Evolutionary conservation across 2,329 filamentous ascomycete genomes (phyloP), one percentile per base, ranked within the genome.

Genomic region (Volutella citrinella): DNA sequence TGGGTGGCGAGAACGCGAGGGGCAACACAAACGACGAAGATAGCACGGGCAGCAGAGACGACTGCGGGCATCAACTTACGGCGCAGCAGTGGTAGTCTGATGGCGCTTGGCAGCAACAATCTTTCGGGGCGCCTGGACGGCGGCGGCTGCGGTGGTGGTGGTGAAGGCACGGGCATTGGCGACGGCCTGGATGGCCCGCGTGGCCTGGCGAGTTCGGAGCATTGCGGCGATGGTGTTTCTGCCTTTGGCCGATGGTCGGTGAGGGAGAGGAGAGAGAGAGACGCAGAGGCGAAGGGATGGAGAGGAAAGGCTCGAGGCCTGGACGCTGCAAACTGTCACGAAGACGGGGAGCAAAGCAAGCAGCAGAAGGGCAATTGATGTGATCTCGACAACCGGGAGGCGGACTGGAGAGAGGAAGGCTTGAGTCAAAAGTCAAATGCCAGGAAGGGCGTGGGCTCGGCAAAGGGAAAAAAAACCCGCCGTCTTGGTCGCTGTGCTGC

Each of bases 61-160:
- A 30, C 27, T 27, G 30, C 15, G 19, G 28, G 30, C 26, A 38
- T 20, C 32, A 42, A 71, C 79, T 59, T 69, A 83, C 78, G 71
- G 58, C 43, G 70, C 65, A 41, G 72, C 36, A 27, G 63, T 64
- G 27, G 69, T 74, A 19, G 69, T 64, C 45, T 75, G 67, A 52
- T 62, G 69, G 56, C 72, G 69, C 34, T 61, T 54, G 33, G 59
- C 62, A 27, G 59, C 45, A 22, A 65, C 59, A 17, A 57, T 56
- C 50, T 68, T 73, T 49, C 63, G 65, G 30, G 52, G 50, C 14
- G 60, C 45, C 38, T 62, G 55, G 29, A 68, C 38, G 27, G 62
- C 57, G 10, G 63, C 54, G 20, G 55, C 54, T 17, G 59, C 52
- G 19, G 65, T 49, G 19, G 66, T 56, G 18, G 61, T 60, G 36